These are phyloP conservation scores for Sclerotinia nivalis DNA, from an alignment of 2,329 filamentous ascomycete species.

Conservation along the genomic window DNA sequence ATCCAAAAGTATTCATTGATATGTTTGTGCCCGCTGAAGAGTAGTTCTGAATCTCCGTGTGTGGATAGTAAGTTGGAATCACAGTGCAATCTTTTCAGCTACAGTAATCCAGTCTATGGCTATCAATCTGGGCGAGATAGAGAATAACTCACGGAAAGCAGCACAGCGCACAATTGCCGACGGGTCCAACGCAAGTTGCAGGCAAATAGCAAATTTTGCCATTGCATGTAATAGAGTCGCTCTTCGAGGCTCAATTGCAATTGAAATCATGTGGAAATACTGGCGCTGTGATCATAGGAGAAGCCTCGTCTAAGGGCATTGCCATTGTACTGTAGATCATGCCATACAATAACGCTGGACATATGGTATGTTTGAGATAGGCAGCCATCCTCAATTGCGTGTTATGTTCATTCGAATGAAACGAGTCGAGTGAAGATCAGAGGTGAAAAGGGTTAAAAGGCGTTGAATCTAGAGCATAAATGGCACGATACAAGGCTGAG, in stretches of 20 bases:
- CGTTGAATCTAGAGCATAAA: neutral
- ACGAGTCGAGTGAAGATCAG: neutral
- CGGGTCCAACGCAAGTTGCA: slow-evolving; percentile 1
- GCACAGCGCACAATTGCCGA: neutral
- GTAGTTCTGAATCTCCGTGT: neutral
- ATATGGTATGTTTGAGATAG: neutral
- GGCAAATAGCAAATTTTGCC: neutral
- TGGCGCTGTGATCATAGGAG: slow-evolving; percentile 2
- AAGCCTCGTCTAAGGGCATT: neutral
- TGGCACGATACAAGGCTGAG: neutral
- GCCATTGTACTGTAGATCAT: neutral
- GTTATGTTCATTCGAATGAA: neutral
- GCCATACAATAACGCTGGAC: neutral
- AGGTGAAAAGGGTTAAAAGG: neutral
- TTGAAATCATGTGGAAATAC: neutral
- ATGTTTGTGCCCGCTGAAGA: neutral
- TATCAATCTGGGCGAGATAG: neutral
- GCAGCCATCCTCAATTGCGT: neutral
- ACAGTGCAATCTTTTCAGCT: neutral
- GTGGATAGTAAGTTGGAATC: neutral
- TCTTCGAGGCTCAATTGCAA: neutral
- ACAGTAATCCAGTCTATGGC: neutral
- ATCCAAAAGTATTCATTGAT: neutral
- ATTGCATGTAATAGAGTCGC: slow-evolving; percentile 1
- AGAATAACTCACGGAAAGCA: neutral